Percentiles rank a stretch among this genome's conserved stretches.
Evolutionary conservation across 371 early-diverging fungal genomes (phyloP).

Genomic region (Mucor mucedo): DNA sequence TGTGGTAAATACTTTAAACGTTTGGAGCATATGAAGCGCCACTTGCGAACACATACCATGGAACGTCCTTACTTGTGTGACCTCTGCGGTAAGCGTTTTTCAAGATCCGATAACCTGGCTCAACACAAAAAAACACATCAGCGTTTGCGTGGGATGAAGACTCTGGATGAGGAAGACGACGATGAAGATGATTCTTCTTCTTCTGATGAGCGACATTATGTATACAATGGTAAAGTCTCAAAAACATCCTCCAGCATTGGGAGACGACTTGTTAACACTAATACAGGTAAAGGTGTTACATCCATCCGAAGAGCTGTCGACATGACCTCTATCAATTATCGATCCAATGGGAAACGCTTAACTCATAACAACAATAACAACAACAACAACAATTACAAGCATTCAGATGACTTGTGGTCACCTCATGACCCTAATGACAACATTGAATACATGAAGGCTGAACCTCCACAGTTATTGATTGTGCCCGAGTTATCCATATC

Average conservation of each 20-base stretch:
- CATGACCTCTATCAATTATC: too few relatives aligned
- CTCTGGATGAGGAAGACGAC: constrained; percentile 10
- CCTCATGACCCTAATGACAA: not conserved
- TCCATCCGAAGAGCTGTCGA: too few relatives aligned
- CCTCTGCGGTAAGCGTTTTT: constrained; percentile 78
- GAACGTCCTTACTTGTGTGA: constrained; percentile 77
- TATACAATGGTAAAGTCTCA: too few relatives aligned
- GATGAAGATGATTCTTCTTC: not conserved
- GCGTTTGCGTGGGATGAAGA: constrained; percentile 32
- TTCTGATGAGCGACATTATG: not conserved
- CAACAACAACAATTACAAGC: not conserved
- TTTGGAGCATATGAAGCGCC: constrained; percentile 89
- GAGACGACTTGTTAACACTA: too few relatives aligned
- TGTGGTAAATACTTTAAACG: constrained; percentile 74
- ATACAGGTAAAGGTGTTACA: too few relatives aligned
- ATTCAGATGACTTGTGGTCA: too few relatives aligned
- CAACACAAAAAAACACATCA: constrained; percentile 69
- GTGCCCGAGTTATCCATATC: constrained; percentile 6
- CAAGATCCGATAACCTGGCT: constrained; percentile 76
- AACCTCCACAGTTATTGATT: not conserved
- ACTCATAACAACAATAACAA: not conserved
- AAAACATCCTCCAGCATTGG: too few relatives aligned
- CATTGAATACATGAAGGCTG: not conserved
- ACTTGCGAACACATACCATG: constrained; percentile 84
- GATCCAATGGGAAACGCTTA: too few relatives aligned